phyloP scores from a whole-genome alignment of 441 rosid genomes.

The Brassica balearica region DNA sequence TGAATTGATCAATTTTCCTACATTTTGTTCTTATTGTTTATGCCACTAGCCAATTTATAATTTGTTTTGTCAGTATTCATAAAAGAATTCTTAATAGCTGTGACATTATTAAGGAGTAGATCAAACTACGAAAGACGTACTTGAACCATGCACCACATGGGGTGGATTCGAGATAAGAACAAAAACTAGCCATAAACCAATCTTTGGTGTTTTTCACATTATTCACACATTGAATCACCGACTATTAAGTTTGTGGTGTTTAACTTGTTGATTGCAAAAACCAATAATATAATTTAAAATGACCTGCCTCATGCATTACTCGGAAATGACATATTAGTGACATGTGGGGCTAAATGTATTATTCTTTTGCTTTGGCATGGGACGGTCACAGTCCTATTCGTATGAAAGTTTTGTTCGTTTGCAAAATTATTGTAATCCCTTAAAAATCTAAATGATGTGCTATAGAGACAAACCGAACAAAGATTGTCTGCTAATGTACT shows the following conservation, averaged over 20 bases:
- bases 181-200: conserved; percentile 34
- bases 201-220: conserved; percentile 32
- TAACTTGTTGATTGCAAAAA: conserved; percentile 26
- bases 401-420: conserved; percentile 33
- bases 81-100: conserved; percentile 1
- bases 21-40: neutral
- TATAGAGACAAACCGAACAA: conserved; percentile 33
- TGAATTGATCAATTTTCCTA: neutral
- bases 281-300: neutral
- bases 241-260: conserved; percentile 12
- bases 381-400: conserved; percentile 37
- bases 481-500: conserved; percentile 30
- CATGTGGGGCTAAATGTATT: conserved; percentile 38
- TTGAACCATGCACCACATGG: conserved; percentile 32
- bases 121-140: neutral
- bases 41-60: neutral
- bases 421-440: conserved; percentile 30
- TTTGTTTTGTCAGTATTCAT: conserved; percentile 2
- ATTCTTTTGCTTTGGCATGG: conserved; percentile 28
- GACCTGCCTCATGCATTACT: conserved; percentile 26
- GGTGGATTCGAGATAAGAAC: conserved; percentile 31
- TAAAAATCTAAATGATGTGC: conserved; percentile 28
- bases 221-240: conserved; percentile 41
- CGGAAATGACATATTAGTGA: conserved; percentile 26
- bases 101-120: conserved; percentile 11